These are phyloP conservation scores for Erodium maritimum DNA, from an alignment of 345 rosid species.

Conservation along the genomic window DNA sequence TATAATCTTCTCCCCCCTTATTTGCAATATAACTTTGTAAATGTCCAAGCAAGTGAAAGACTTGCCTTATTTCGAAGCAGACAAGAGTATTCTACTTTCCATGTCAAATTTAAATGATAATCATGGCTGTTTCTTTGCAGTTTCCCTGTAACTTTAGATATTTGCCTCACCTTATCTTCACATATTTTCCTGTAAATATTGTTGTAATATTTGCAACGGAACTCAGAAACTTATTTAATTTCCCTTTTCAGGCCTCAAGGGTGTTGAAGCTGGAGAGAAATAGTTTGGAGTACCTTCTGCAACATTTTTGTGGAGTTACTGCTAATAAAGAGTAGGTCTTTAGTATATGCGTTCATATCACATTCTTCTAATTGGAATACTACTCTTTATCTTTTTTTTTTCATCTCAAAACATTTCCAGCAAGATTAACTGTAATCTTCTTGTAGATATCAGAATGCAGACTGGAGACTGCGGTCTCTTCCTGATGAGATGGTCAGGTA, in stretches of 20 bases:
- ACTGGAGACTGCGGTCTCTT: conserved; percentile 95
- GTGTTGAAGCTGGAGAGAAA: conserved; percentile 79
- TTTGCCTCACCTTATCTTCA: neutral
- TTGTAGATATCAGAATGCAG: conserved; percentile 90
- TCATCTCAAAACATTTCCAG: neutral
- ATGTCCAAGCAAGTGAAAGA: too few species aligned
- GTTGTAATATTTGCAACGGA: neutral
- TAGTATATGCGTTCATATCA: too few species aligned
- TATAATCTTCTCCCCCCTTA: neutral
- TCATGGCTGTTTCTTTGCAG: neutral
- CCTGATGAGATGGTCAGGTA: conserved; percentile 81
- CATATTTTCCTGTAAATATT: neutral
- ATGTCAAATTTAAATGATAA: too few species aligned
- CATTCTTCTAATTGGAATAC: neutral
- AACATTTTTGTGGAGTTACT: conserved; percentile 60
- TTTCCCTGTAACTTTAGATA: neutral
- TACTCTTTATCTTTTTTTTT: conserved; percentile 4
- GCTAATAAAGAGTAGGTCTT: conserved; percentile 76
- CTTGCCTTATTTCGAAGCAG: neutral
- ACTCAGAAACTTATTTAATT: conserved; percentile 1
- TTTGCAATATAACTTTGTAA: neutral
- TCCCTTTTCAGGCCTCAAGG: conserved; percentile 59
- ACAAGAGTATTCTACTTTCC: neutral
- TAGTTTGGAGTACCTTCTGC: conserved; percentile 75
- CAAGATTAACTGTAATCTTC: conserved; percentile 14